Base-by-base conservation (phyloP, 768 basidiomycete species). In the Leucosporidium creatinivorum region DNA sequence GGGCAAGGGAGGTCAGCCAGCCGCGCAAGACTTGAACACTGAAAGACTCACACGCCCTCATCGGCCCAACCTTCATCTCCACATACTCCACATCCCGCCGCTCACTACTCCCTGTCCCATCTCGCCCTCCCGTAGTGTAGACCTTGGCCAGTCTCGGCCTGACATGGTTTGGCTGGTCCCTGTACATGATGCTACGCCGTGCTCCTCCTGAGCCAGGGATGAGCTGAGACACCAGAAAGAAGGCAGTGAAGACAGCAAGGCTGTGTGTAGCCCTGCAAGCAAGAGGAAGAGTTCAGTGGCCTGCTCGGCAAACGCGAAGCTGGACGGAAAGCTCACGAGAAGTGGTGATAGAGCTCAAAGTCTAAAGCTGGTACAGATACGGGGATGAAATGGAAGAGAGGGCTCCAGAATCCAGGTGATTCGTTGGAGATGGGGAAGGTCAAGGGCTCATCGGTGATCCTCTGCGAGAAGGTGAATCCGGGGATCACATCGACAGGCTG, bases 31-130 rank as follows among this genome's bases (percentile, higher is more conserved):
- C 12, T 5, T 12, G 33, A 5, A 5, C 6, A 36, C 6, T 6
- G 6, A 6, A 5, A 36, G 12, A 36, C 33, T 36, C 33, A 36
- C 33, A 66, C 30, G 10, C 62, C 52, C 30, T 48, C 65, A 70
- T 63, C 21, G 52, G 49, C 1, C 48, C 62, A 4, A 36, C 56
- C 59, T 70, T 36, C 69, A 70, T 70, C 26, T 63, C 58, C 3
- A 70, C 69, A 57, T 58, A 70, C 50, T 66, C 69, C 48, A 70
- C 65, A 30, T 70, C 69, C 30, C 69, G 28, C 17, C 69, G 62
- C 28, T 70, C 58, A 3, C 62, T 28, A 25, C 69, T 67, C 4
- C 69, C 69, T 19, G 25, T 51, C 17, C 52, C 69, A 1, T 67
- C 65, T 7, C 48, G 28, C 25, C 69, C 69, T 9, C 69, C 69